Base-by-base conservation (phyloP, 495 filamentous ascomycete species). In the Oleoguttula mirabilis region DNA sequence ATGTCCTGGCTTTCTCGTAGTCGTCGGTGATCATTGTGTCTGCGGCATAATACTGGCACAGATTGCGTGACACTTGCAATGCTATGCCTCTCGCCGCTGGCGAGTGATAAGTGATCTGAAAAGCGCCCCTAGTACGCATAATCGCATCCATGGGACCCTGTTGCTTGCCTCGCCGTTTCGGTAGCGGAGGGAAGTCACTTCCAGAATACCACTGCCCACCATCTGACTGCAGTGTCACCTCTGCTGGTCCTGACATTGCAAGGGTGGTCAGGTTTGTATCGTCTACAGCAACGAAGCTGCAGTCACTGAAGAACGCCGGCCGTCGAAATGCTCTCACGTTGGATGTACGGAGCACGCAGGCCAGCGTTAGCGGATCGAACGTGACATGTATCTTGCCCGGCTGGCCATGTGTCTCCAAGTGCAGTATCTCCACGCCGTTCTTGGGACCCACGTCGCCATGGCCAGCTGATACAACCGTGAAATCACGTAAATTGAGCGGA, bases 1-100 rank as follows among this genome's bases (percentile, higher is more conserved):
- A n/a, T 12, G 15, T 14, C 7, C 28, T 32, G 6, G 39, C 27
- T 31, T 41, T 21, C 40, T 43, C 36, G 22, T 49, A 48, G 20
- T 50, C 35, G 19, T 50, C 31, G 21, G 49, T 31, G 27, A 76
- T 66, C 23, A 61, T 55, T n/a, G 70, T 58, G 55, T 76, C 73
- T 23, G 72, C 73, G 46, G 55, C 61, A 57, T 71, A 76, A 48
- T 76, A 77, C 47, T 77, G 75, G 43, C 66, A 63, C 1, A 77
- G 59, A 46, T 77, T 79, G 25, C 72, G 66, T 17, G 73, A 66
- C n/a, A 75, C 62, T 41, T 76, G 74, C 10, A 73, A 52, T 1
- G 70, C 72, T 21, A 68, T 43, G 15, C 54, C 52, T 15, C 32
- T 21, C 15, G 57, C 56, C n/a, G 16, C 21, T 2, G 3, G 21